These are phyloP conservation scores for Coniochaeta pulveracea DNA, from an alignment of 2,329 filamentous ascomycete genomes.

Conservation along the genomic window DNA sequence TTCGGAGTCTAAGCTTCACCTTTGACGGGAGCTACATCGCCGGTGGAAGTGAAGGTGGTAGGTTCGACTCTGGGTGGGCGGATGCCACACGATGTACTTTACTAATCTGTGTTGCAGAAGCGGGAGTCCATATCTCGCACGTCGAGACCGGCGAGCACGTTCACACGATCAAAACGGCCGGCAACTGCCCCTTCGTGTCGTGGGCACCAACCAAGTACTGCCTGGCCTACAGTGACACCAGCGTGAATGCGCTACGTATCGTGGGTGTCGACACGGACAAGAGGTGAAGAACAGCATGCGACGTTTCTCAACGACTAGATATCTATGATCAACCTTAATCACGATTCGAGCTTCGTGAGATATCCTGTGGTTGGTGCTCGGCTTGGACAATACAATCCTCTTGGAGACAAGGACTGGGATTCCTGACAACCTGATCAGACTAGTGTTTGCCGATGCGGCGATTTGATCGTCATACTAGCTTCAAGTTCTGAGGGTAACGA, in stretches of 20 bases:
- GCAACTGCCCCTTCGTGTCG: constrained; percentile 53
- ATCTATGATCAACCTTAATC: too few relatives aligned
- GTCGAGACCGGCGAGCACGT: constrained; percentile 64
- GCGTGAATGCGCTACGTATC: constrained; percentile 53
- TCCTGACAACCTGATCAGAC: too few relatives aligned
- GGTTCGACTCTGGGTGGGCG: constrained; percentile 12
- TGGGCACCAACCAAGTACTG: constrained; percentile 70
- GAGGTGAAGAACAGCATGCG: constrained; percentile 26
- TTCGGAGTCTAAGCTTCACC: constrained; percentile 60
- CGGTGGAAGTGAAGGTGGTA: constrained; percentile 63
- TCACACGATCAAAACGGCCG: constrained; percentile 57
- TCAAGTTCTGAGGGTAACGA: too few relatives aligned
- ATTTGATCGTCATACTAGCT: too few relatives aligned
- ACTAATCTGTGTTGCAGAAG: constrained; percentile 24
- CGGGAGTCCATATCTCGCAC: constrained; percentile 58
- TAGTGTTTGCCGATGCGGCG: too few relatives aligned
- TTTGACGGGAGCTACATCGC: constrained; percentile 69
- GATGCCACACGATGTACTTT: constrained; percentile 4
- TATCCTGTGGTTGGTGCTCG: too few relatives aligned
- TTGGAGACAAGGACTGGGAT: too few relatives aligned
- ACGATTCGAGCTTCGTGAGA: too few relatives aligned
- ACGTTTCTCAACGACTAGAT: too few relatives aligned
- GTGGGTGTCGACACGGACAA: constrained; percentile 44
- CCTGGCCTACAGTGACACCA: constrained; percentile 56
- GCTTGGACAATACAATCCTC: too few relatives aligned